Evolutionary conservation across 345 rosid genomes (phyloP).

Genomic region (Clausena lansium): DNA sequence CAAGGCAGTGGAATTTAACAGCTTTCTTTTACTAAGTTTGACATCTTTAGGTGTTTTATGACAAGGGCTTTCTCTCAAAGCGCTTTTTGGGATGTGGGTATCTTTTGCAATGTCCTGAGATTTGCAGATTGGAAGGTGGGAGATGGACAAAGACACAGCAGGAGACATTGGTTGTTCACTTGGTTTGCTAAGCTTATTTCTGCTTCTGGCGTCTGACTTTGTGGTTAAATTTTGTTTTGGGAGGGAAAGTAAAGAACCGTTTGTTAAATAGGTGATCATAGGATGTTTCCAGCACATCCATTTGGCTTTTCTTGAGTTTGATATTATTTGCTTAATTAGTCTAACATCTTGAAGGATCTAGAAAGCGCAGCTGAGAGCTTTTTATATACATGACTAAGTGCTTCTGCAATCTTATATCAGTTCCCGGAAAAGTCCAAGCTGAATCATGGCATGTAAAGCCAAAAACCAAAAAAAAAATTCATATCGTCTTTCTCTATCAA

Average conservation of each 20-base stretch:
- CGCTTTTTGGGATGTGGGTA: constrained; percentile 24
- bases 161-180: constrained; percentile 31
- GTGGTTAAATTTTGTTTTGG: background rate
- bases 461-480: background rate
- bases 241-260: background rate
- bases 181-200: background rate
- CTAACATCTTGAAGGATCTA: constrained; percentile 20
- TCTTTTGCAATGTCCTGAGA: constrained; percentile 36
- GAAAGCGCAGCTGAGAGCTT: background rate
- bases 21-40: constrained; percentile 41
- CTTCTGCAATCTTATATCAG: background rate
- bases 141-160: constrained; percentile 36
- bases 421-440: background rate
- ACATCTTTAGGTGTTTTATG: constrained; percentile 21
- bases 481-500: background rate
- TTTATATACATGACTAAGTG: background rate
- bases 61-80: constrained; percentile 23
- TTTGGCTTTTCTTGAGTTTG: constrained; percentile 9
- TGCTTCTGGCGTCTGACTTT: background rate
- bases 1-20: constrained; percentile 36
- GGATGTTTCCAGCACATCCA: constrained; percentile 25
- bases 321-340: background rate
- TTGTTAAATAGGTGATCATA: constrained; percentile 10
- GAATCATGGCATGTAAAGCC: background rate
- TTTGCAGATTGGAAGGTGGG: constrained; percentile 42